Percentiles rank a stretch among this genome's conserved stretches.
Evolutionary conservation across 352 stramenopile genomes (phyloP).

Genomic region (Pythium rhizo-oryzae): DNA sequence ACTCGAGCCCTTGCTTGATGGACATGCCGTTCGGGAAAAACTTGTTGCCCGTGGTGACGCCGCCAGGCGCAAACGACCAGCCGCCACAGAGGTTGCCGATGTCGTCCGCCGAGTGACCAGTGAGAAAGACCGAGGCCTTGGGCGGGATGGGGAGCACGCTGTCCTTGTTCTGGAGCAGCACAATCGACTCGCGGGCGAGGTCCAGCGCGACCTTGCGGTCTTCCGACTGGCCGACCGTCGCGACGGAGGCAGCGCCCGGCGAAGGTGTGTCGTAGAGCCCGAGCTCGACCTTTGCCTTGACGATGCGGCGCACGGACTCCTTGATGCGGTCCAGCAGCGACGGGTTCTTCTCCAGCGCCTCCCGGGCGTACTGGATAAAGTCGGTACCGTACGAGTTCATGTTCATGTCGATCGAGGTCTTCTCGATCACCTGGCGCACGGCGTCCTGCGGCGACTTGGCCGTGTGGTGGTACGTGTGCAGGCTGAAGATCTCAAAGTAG

Average conservation of each 20-base stretch:
- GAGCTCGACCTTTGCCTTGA: constrained; percentile 34
- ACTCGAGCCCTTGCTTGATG: constrained; percentile 55
- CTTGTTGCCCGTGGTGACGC: constrained; percentile 61
- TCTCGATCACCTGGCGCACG: constrained; percentile 44
- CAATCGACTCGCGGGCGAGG: constrained; percentile 45
- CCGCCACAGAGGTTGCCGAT: constrained; percentile 78
- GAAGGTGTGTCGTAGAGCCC: constrained; percentile 30
- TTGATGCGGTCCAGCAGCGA: constrained; percentile 24
- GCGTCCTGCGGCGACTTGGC: constrained; percentile 39
- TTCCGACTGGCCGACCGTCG: constrained; percentile 37
- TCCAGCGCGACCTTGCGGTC: constrained; percentile 29
- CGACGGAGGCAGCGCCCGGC: constrained; percentile 16
- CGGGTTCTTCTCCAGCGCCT: constrained; percentile 26
- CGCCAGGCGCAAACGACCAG: constrained; percentile 86
- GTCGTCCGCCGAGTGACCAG: constrained; percentile 65
- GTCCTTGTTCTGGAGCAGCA: constrained; percentile 86
- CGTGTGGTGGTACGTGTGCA: constrained; percentile 63
- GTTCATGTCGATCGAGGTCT: constrained; percentile 82
- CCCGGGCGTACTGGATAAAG: constrained; percentile 37
- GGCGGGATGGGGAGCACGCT: constrained; percentile 52
- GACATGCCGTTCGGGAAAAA: constrained; percentile 66
- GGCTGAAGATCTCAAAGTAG: constrained; percentile 79
- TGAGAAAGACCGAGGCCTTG: constrained; percentile 57
- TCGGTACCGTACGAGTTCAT: constrained; percentile 52
- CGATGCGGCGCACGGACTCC: constrained; percentile 24